Percentiles rank a stretch among this genome's conserved stretches.
Evolutionary conservation across 108 stramenopile species (phyloP).

Genomic region (Pseudonitzschia multistriata): DNA sequence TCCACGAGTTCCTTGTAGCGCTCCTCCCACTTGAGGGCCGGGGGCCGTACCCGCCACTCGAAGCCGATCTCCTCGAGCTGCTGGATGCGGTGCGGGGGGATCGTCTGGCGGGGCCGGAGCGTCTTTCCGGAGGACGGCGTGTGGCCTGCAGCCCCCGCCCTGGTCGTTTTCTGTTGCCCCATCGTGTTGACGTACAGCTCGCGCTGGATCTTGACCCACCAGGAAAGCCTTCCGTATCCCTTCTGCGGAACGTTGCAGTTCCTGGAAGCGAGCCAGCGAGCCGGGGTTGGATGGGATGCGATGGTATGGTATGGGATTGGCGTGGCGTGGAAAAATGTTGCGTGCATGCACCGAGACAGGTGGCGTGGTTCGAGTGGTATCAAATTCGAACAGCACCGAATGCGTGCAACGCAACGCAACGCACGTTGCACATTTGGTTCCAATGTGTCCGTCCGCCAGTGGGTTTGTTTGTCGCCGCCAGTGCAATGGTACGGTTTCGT

Average conservation of each 20-base stretch:
- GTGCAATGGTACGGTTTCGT: no score
- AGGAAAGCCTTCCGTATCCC: conserved; percentile 14
- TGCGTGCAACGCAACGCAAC: no score
- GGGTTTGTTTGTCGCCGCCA: no score
- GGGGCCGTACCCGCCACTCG: conserved; percentile 17
- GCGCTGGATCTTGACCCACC: conserved; percentile 23
- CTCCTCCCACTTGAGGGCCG: conserved; percentile 19
- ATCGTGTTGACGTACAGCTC: conserved; percentile 16
- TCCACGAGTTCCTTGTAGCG: conserved; percentile 16
- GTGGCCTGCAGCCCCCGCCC: background rate
- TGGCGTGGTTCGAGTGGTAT: no score
- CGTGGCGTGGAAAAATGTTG: no score
- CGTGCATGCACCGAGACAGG: no score
- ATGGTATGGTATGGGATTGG: no score
- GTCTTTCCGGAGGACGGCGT: background rate
- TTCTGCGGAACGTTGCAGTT: conserved; percentile 20
- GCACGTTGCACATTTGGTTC: no score
- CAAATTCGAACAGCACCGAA: no score
- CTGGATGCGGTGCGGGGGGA: conserved; percentile 11
- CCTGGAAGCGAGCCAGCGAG: background rate
- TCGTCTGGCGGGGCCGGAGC: conserved; percentile 3
- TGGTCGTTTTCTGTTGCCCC: background rate
- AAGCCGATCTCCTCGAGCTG: conserved; percentile 15
- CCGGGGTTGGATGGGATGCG: no score
- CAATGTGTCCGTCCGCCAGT: no score